Percentiles rank a stretch among this genome's conserved stretches.
Evolutionary conservation across 352 stramenopile species (phyloP).

Genomic region (Globisporangium cederbergense): DNA sequence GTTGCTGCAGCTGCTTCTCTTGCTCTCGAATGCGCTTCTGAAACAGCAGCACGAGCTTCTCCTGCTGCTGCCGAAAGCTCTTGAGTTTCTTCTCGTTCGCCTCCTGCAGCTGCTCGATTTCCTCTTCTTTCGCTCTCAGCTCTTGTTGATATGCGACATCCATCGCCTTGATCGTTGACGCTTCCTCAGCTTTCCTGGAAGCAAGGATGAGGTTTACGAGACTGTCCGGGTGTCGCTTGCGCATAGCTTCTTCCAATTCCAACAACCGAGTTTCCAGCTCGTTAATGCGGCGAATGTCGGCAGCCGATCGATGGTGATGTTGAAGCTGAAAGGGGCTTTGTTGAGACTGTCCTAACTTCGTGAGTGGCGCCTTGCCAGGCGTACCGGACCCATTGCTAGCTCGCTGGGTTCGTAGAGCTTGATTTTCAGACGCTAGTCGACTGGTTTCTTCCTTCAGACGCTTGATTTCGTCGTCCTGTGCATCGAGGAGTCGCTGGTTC

Average conservation of each 20-base stretch:
- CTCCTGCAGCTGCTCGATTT: constrained; percentile 51
- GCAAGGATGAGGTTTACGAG: constrained; percentile 76
- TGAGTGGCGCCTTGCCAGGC: background rate
- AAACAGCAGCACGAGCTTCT: constrained; percentile 71
- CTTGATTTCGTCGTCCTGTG: constrained; percentile 64
- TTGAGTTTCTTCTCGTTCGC: constrained; percentile 53
- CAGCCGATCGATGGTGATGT: constrained; percentile 27
- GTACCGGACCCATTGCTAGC: background rate
- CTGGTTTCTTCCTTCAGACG: constrained; percentile 26
- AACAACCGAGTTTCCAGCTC: constrained; percentile 60
- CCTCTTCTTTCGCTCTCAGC: constrained; percentile 34
- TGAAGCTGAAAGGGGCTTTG: constrained; percentile 3
- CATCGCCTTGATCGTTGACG: constrained; percentile 43
- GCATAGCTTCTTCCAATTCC: constrained; percentile 79
- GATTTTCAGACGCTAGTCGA: constrained; percentile 11
- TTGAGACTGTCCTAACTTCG: background rate
- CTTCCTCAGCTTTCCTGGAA: constrained; percentile 61
- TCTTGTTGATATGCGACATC: constrained; percentile 34
- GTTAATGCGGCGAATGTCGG: constrained; percentile 72
- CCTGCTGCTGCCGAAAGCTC: constrained; percentile 77
- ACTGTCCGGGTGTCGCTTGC: constrained; percentile 70
- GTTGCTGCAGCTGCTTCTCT: constrained; percentile 31
- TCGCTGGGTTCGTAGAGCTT: constrained; percentile 6
- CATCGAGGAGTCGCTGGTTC: constrained; percentile 77
- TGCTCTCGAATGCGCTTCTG: constrained; percentile 56